Base-by-base conservation (phyloP, 306 rosid species). In the Begonia loranthoides region DNA sequence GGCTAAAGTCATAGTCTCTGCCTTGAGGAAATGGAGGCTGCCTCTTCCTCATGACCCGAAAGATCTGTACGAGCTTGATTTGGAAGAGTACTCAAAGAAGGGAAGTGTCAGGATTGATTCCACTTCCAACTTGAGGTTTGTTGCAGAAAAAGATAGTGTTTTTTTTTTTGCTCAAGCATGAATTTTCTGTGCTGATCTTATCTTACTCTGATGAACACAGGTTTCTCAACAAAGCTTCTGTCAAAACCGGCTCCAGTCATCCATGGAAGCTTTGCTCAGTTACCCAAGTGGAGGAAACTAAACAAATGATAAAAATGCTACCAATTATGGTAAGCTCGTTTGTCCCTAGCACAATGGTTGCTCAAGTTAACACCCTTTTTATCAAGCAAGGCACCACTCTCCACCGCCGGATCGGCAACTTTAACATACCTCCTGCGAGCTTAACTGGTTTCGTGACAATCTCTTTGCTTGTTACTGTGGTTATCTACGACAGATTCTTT, bases 371-470 rank as follows among this genome's bases (percentile, higher is more conserved):
- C 68, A 90, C 99, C 41, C 74, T 90, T 6, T 90, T 86, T 67
- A 73, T 90, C 62, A 90, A 78, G 70, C 99, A 90, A 76, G 94
- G 99, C 50, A 85, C 92, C 44, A 90, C 99, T 38, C 75, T 90
- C 3, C 70, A 86, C 53, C 58, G 94, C 66, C 59, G 57, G 59
- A 22, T 90, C 6, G 94, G 94, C 14, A 52, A 52, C 51, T 86
- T 86, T 62, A 54, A 70, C 19, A 83, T 90, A 50, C 99, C 99
- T 6, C 81, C 95, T 0, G 99, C 95, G 11, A 82, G 94, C 63
- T 78, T 90, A 3, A 56, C 60, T 1, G 75, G 68, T 52, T 90
- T 90, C 19, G 82, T 90, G 41, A 86, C 94, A 17, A 33, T 84
- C 43, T 76, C 94, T 24, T 78, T 90, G 94, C 79, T 86, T 1